Evolutionary conservation across 2,329 filamentous ascomycete species (phyloP).

Genomic region (Neofusicoccum sp.): DNA sequence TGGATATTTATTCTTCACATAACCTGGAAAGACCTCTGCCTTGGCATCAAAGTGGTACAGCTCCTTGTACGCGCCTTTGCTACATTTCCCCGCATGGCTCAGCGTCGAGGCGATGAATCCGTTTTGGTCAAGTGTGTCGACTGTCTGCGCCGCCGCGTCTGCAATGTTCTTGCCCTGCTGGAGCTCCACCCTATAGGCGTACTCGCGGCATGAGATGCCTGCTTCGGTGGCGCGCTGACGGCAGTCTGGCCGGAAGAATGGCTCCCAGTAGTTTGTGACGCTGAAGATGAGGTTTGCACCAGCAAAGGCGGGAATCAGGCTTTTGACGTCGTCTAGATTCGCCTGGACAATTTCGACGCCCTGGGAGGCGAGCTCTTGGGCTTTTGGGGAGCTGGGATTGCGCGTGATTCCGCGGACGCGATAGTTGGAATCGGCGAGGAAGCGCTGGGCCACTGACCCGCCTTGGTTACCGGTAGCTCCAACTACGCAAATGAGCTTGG

Average conservation of each 20-base stretch:
- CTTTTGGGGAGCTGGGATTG: conserved; percentile 42
- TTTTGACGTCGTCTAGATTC: conserved; percentile 42
- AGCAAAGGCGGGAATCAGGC: conserved; percentile 27
- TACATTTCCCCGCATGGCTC: not conserved
- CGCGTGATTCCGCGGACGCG: conserved; percentile 58
- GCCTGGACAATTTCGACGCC: conserved; percentile 55
- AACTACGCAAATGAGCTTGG: conserved; percentile 29
- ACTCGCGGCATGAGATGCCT: conserved; percentile 10
- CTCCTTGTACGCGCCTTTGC: conserved; percentile 2
- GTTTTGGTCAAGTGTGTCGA: conserved; percentile 14
- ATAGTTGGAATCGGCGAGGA: conserved; percentile 45
- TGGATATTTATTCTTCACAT: conserved; percentile 19
- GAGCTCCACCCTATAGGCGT: conserved; percentile 20
- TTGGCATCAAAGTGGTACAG: conserved; percentile 23
- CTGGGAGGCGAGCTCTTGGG: conserved; percentile 44
- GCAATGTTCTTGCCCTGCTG: conserved; percentile 22
- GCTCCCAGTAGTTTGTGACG: conserved; percentile 48
- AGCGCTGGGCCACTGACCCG: conserved; percentile 50
- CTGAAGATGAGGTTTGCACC: conserved; percentile 52
- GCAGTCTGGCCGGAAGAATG: not conserved
- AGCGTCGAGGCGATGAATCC: conserved; percentile 22
- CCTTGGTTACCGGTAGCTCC: conserved; percentile 41
- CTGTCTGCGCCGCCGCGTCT: conserved; percentile 16
- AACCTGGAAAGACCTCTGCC: conserved; percentile 21
- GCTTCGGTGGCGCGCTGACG: not conserved